Conservation (phyloP, 1,284 basidiomycete species). For the Inonotus obliquus region DNA sequence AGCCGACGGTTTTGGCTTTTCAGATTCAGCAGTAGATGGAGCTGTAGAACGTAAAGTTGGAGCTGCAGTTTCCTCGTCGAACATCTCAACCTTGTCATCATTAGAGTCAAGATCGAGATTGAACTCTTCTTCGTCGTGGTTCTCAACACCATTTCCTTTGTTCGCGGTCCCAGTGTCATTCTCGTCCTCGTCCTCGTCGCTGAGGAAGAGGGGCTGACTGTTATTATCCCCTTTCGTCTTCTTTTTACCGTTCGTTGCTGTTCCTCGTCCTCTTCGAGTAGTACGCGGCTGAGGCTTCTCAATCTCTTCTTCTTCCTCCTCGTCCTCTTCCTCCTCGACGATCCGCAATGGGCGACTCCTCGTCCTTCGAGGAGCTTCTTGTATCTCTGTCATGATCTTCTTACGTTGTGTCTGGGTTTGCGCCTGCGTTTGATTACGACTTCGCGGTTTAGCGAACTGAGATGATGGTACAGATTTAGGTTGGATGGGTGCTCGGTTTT, state of each 20-base stretch:
- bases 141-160: not conserved
- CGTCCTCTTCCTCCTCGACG: slow-evolving; percentile 17
- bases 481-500: slow-evolving; percentile 18
- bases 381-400: not conserved
- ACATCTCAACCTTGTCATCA: not conserved
- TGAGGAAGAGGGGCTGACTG: slow-evolving; percentile 37
- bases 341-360: slow-evolving; percentile 3
- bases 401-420: not conserved
- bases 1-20: slow-evolving; percentile 10
- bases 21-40: slow-evolving; percentile 26
- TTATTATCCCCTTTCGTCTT: slow-evolving; percentile 1
- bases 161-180: slow-evolving; percentile 12
- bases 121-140: not conserved
- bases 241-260: slow-evolving; percentile 25
- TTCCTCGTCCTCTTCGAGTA: slow-evolving; percentile 1
- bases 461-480: slow-evolving; percentile 2
- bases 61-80: not conserved
- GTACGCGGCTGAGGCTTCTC: slow-evolving; percentile 18
- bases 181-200: slow-evolving; percentile 32
- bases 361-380: not conserved
- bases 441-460: slow-evolving; percentile 5
- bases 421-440: not conserved
- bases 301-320: slow-evolving; percentile 14
- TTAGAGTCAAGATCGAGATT: not conserved
- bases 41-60: slow-evolving; percentile 30